These are phyloP conservation scores for Sindora glabra DNA, from an alignment of 306 rosid genomes.

Conservation along the genomic window DNA sequence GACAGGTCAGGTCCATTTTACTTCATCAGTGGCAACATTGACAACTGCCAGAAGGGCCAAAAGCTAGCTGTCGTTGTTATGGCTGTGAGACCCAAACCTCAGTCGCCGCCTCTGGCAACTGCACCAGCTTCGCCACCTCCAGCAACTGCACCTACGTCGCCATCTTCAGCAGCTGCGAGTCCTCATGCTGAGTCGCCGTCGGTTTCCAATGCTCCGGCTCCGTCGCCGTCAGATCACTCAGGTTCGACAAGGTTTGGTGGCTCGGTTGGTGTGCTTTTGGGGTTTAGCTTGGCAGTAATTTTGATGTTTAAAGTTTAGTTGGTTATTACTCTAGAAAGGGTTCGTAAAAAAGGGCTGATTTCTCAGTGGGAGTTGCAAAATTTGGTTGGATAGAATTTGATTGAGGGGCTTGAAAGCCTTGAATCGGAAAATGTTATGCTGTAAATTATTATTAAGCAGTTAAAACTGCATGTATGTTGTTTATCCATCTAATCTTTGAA, in stretches of 20 bases:
- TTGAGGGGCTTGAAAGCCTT: too few species aligned
- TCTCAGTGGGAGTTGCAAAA: too few species aligned
- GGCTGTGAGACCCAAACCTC: slow-evolving; percentile 22
- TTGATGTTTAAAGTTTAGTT: neutral
- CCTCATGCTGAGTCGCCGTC: neutral
- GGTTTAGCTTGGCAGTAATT: slow-evolving; percentile 9
- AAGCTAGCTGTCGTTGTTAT: slow-evolving; percentile 42
- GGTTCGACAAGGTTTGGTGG: neutral
- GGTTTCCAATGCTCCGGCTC: neutral
- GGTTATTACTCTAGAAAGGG: too few species aligned
- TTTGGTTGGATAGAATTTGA: too few species aligned
- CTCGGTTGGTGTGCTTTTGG: slow-evolving; percentile 5
- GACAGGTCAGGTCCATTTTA: slow-evolving; percentile 43
- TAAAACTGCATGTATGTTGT: too few species aligned
- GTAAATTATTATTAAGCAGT: too few species aligned
- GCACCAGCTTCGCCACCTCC: neutral
- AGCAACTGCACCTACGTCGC: too few species aligned
- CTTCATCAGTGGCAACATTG: slow-evolving; percentile 42
- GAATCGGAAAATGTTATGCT: too few species aligned
- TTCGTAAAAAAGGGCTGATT: too few species aligned
- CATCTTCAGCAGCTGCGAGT: neutral
- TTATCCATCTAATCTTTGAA: too few species aligned
- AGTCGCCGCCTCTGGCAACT: neutral
- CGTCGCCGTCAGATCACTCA: neutral
- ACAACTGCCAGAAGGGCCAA: slow-evolving; percentile 44